Conservation (phyloP, 169 alveolate genomes). For the Eimeria tenella region DNA sequence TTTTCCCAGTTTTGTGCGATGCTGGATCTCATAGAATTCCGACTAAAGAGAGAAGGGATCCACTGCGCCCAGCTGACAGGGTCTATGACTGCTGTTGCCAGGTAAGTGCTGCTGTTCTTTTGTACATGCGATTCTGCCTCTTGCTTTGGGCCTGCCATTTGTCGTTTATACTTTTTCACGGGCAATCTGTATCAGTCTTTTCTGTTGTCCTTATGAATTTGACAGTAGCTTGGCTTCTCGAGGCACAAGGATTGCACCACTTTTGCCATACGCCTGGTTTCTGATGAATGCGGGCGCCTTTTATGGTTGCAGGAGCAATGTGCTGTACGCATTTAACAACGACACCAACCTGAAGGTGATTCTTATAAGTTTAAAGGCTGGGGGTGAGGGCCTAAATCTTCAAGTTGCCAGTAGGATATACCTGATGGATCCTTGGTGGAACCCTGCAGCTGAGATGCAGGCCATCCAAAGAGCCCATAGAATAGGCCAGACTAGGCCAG, state of each 20-base stretch:
- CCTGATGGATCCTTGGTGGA: slow-evolving; percentile 99
- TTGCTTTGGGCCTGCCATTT: neutral
- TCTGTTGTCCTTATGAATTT: neutral
- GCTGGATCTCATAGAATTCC: slow-evolving; percentile 90
- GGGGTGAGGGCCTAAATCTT: slow-evolving; percentile 99
- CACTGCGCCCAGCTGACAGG: slow-evolving; percentile 89
- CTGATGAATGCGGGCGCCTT: slow-evolving; percentile 12
- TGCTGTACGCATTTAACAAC: slow-evolving; percentile 89
- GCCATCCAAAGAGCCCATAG: slow-evolving; percentile 98
- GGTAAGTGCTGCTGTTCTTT: slow-evolving; percentile 46
- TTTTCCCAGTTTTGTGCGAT: slow-evolving; percentile 93
- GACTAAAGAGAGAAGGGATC: slow-evolving; percentile 88
- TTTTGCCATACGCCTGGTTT: neutral
- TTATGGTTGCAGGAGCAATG: slow-evolving; percentile 85
- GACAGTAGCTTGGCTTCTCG: neutral
- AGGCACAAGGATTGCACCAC: too few species aligned
- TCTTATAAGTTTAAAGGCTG: slow-evolving; percentile 95
- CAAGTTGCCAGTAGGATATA: slow-evolving; percentile 97
- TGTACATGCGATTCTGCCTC: neutral
- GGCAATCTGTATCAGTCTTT: neutral
- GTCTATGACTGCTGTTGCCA: slow-evolving; percentile 85
- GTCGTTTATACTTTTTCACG: neutral
- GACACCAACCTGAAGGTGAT: slow-evolving; percentile 89
- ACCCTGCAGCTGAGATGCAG: slow-evolving; percentile 99
- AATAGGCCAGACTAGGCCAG: slow-evolving; percentile 96